Base-by-base conservation (phyloP, 1,139 yeast species). In the Nematodospora anomalae region DNA sequence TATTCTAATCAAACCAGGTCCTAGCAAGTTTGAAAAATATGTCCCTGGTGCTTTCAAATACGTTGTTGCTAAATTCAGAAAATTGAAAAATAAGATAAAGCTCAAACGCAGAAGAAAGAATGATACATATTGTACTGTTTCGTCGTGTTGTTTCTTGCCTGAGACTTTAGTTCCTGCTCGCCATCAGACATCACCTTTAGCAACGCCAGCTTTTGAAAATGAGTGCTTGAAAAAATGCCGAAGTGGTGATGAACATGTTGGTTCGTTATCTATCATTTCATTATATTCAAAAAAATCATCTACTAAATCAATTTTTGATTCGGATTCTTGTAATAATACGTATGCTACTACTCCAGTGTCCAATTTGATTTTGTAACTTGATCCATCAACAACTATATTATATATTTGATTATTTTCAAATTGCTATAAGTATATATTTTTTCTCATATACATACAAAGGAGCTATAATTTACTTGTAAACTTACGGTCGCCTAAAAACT, bases 391-490 rank as follows among this genome's bases (percentile, higher is more conserved):
- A n/a, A n/a, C n/a, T n/a, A n/a, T n/a, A n/a, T n/a, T n/a, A n/a
- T n/a, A n/a, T n/a, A n/a, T n/a, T n/a, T n/a, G n/a, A n/a, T n/a
- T n/a, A n/a, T n/a, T n/a, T n/a, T n/a, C n/a, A n/a, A n/a, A n/a
- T n/a, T n/a, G n/a, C n/a, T n/a, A n/a, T n/a, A n/a, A n/a, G n/a
- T n/a, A n/a, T n/a, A n/a, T n/a, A n/a, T n/a, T n/a, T n/a, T n/a
- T n/a, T 7, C 15, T 15, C 13, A 25, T 25, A 10, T 25, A 25
- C 4, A 4, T 25, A 11, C 12, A 25, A 10, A 25, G 9, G 13
- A 25, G 28, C 30, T 35, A 44, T 23, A 44, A 40, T 22, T 44
- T 44, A 26, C 39, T 29, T 20, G 35, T 36, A 7, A 43, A 16
- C 18, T 33, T 22, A 22, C 30, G 26, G 16, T 31, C 31, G 4